phyloP scores from a whole-genome alignment of 768 basidiomycete species.

The Albatrellus ellisii region DNA sequence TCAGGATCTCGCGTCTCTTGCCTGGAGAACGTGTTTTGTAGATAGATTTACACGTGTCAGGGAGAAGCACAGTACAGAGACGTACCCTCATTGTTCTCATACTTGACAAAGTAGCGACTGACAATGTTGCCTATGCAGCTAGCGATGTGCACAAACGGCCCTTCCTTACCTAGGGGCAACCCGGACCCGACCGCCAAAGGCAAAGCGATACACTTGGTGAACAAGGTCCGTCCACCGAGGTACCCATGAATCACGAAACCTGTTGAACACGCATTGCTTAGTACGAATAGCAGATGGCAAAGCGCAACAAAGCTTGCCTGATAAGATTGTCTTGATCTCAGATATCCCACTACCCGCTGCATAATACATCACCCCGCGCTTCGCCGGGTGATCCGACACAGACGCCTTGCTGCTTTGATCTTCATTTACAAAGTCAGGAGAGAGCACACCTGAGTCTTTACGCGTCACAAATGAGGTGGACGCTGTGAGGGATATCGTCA shows the following conservation, averaged over 20 bases:
- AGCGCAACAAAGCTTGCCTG: slow-evolving; percentile 31
- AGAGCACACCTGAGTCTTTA: slow-evolving; percentile 73
- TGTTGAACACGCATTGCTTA: slow-evolving; percentile 16
- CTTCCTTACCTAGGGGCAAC: slow-evolving; percentile 71
- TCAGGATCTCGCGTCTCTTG: slow-evolving; percentile 88
- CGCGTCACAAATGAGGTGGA: slow-evolving; percentile 81
- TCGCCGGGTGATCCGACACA: slow-evolving; percentile 17
- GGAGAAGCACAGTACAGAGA: background rate
- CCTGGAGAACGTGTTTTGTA: slow-evolving; percentile 27
- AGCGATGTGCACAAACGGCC: slow-evolving; percentile 84
- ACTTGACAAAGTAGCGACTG: slow-evolving; percentile 75
- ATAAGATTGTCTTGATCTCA: slow-evolving; percentile 91
- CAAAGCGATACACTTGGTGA: slow-evolving; percentile 83
- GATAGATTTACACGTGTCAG: background rate
- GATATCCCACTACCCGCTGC: slow-evolving; percentile 95
- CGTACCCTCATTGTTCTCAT: slow-evolving; percentile 86
- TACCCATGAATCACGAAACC: slow-evolving; percentile 98
- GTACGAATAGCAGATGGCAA: slow-evolving; percentile 1
- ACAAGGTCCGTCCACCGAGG: slow-evolving; percentile 78
- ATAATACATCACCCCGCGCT: slow-evolving; percentile 75
- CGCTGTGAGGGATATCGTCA: slow-evolving; percentile 80
- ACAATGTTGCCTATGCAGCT: slow-evolving; percentile 90
- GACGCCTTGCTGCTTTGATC: slow-evolving; percentile 10
- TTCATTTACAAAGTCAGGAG: slow-evolving; percentile 27
- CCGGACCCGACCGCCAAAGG: slow-evolving; percentile 89